These are phyloP conservation scores for Uronychia setigera DNA, from an alignment of 73 alveolate species.

Conservation along the genomic window DNA sequence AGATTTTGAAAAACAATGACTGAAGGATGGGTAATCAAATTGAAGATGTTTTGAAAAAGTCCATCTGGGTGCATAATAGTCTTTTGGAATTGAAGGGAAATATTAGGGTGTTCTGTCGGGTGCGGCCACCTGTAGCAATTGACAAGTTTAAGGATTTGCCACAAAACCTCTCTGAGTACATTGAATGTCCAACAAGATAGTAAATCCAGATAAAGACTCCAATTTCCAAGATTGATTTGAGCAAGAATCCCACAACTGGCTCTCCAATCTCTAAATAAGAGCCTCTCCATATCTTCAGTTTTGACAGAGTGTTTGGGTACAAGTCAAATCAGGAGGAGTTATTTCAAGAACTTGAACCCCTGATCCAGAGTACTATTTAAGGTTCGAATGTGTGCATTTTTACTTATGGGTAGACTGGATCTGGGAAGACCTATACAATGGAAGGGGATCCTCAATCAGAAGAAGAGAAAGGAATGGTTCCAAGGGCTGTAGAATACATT, in stretches of 20 bases:
- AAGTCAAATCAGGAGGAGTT: slow-evolving; percentile 63
- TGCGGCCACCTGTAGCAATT: slow-evolving; percentile 78
- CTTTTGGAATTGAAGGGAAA: slow-evolving; percentile 91
- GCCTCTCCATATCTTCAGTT: slow-evolving; percentile 38
- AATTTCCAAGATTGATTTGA: slow-evolving; percentile 36
- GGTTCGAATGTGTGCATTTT: slow-evolving; percentile 87
- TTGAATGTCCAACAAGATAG: too few species aligned
- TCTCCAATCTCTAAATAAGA: neutral
- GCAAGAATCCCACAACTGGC: slow-evolving; percentile 33
- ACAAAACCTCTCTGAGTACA: too few species aligned
- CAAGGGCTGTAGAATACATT: slow-evolving; percentile 65
- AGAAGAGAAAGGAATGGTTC: slow-evolving; percentile 62
- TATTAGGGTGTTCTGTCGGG: slow-evolving; percentile 90
- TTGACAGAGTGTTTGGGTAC: slow-evolving; percentile 79
- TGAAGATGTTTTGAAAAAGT: too few species aligned
- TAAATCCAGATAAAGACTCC: too few species aligned
- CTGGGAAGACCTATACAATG: slow-evolving; percentile 92
- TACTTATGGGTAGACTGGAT: slow-evolving; percentile 93
- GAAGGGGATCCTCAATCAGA: slow-evolving; percentile 62
- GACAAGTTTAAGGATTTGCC: slow-evolving; percentile 11
- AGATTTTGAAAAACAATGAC: too few species aligned
- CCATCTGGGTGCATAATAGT: slow-evolving; percentile 80
- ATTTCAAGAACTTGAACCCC: slow-evolving; percentile 77
- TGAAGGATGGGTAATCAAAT: too few species aligned
- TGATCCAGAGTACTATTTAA: slow-evolving; percentile 76